Conservation (phyloP, 305 asterid species). For the Withania somnifera region DNA sequence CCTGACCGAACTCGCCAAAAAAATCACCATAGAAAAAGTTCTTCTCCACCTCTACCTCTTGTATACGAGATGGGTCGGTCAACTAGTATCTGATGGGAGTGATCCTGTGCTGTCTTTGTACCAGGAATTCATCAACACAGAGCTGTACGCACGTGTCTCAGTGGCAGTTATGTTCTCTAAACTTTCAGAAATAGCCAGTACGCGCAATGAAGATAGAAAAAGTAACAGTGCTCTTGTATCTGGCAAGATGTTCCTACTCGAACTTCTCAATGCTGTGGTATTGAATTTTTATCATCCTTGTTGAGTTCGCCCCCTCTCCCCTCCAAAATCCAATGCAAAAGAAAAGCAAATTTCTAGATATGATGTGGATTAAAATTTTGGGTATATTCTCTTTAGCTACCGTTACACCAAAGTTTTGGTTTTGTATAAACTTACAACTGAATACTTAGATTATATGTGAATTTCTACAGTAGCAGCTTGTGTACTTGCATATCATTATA, state of each 20-base stretch:
- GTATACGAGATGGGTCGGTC: too few relatives aligned
- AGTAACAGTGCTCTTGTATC: conserved; percentile 38
- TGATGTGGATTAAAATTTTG: not conserved
- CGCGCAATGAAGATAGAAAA: conserved; percentile 19
- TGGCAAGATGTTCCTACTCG: conserved; percentile 78
- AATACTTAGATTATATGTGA: not conserved
- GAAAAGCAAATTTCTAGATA: not conserved
- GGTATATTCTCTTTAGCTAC: not conserved
- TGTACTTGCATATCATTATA: not conserved
- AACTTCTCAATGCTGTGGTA: conserved; percentile 73
- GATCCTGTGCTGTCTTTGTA: conserved; percentile 22
- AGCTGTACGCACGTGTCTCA: conserved; percentile 94
- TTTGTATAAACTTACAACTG: not conserved
- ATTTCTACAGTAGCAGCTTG: not conserved
- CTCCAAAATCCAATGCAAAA: not conserved
- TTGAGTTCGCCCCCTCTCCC: not conserved
- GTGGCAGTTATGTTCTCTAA: conserved; percentile 79
- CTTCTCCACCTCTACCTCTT: too few relatives aligned
- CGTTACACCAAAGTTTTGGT: not conserved
- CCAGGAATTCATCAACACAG: conserved; percentile 94
- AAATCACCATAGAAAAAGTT: too few relatives aligned
- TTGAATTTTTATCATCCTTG: conserved; percentile 1
- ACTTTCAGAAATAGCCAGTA: conserved; percentile 57
- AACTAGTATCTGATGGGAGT: not conserved
- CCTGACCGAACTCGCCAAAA: too few relatives aligned